Conservation (phyloP, 2,329 filamentous ascomycete genomes). For the Alternaria panax region DNA sequence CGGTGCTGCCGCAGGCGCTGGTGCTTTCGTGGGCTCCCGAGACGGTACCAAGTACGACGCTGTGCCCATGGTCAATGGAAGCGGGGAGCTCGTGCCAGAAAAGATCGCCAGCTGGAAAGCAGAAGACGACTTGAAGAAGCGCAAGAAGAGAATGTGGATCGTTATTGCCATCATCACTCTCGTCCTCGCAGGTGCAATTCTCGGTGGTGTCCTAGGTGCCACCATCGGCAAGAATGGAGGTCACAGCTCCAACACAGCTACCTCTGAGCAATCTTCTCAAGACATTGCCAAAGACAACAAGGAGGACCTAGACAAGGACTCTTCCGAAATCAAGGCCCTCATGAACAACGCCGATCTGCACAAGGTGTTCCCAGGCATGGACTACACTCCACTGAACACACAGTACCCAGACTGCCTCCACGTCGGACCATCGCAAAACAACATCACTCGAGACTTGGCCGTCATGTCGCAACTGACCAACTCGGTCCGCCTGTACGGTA, state of each 20-base stretch:
- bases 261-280: slow-evolving; percentile 32
- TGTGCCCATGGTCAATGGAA: slow-evolving; percentile 50
- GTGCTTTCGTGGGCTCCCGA: slow-evolving; percentile 28
- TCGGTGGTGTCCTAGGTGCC: slow-evolving; percentile 77
- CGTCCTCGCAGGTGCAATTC: slow-evolving; percentile 73
- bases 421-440: slow-evolving; percentile 87
- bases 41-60: slow-evolving; percentile 64
- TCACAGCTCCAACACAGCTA: slow-evolving; percentile 19
- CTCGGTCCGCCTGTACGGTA: slow-evolving; percentile 87
- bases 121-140: slow-evolving; percentile 55
- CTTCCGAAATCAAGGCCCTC: slow-evolving; percentile 78
- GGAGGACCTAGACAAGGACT: slow-evolving; percentile 76
- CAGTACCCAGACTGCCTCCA: slow-evolving; percentile 86
- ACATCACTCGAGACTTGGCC: slow-evolving; percentile 89
- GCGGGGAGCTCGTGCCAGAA: slow-evolving; percentile 55
- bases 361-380: slow-evolving; percentile 93
- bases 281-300: slow-evolving; percentile 69
- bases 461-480: slow-evolving; percentile 91
- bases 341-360: slow-evolving; percentile 83
- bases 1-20: slow-evolving; percentile 48
- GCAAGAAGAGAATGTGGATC: slow-evolving; percentile 72
- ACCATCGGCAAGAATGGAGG: slow-evolving; percentile 63
- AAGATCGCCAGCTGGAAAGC: slow-evolving; percentile 68
- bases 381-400: slow-evolving; percentile 90
- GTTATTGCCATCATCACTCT: slow-evolving; percentile 70